phyloP scores from a whole-genome alignment of 2,329 filamentous ascomycete genomes.

The Zasmidium cellare region DNA sequence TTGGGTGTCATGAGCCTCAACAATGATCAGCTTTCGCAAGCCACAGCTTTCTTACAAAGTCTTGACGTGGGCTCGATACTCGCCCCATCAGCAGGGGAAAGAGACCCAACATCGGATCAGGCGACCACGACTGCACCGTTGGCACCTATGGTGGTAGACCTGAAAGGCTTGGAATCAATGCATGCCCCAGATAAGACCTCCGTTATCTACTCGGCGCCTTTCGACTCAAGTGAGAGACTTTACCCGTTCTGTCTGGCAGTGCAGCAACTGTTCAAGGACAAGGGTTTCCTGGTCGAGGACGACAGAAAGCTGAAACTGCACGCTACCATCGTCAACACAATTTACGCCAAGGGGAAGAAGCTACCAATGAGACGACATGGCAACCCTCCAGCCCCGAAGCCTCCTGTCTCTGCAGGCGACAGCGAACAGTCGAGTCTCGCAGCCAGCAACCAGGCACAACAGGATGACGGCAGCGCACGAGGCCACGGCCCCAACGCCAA shows the following conservation, averaged over 20 bases:
- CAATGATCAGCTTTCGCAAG: conserved; percentile 51
- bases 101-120: neutral
- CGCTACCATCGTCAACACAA: conserved; percentile 82
- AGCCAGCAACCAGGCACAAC: neutral
- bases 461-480: conserved; percentile 15
- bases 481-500: conserved; percentile 37
- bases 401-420: neutral
- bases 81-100: neutral
- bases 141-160: conserved; percentile 35
- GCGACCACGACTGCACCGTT: no score
- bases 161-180: conserved; percentile 61
- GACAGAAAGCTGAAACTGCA: conserved; percentile 70
- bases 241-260: conserved; percentile 60
- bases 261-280: conserved; percentile 54
- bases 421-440: neutral
- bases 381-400: neutral
- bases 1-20: conserved; percentile 80
- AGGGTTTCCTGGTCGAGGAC: conserved; percentile 59
- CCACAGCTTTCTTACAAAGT: conserved; percentile 38
- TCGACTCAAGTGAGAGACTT: conserved; percentile 55
- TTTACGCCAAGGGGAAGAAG: conserved; percentile 62
- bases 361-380: conserved; percentile 19
- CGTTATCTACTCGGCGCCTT: conserved; percentile 65
- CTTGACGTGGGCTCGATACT: conserved; percentile 30
- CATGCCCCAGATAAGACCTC: conserved; percentile 57